Evolutionary conservation across 1,139 yeast genomes (phyloP), one percentile per base, ranked within the genome.

Genomic region (Yamadazyma songkhlaensis): DNA sequence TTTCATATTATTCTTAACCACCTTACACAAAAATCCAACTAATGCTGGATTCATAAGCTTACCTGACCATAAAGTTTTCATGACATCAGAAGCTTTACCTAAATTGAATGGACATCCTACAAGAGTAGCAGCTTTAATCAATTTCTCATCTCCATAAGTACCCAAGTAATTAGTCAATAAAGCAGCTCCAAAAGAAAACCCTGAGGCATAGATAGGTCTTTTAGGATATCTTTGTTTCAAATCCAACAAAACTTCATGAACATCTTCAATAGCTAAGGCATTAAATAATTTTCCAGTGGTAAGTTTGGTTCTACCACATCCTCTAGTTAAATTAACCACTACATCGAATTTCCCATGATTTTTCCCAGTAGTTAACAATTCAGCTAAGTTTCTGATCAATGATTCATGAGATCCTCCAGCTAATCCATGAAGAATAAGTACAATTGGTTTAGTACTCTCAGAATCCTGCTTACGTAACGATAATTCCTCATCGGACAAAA

Each of bases 321-420:
- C 97, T 49, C 97, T 72, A 13, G 85, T 72, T 56, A 87, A 88
- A 44, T 86, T 60, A 10, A 89, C 96, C 23, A 81, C 85, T 11
- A 80, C 75, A 46, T 86, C 94, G 67, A 71, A 55, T 38, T 46
- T 52, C 15, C 42, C 53, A 7, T 53, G 45, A 28, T 54, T 55
- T 29, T 54, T 54, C 10, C 51, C 51, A 9, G 44, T 46, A 31
- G 46, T 53, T 37, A 76, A 53, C 29, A 60, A 51, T 31, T 63
- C 64, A 21, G 70, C 72, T 39, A 82, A 57, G 42, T 90, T 81
- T 43, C 96, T 77, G 40, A 89, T 84, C 51, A 89, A 80, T 2
- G 92, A 79, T 55, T 90, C 97, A 49, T 88, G 95, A 14, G 95
- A 84, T 0, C 97, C 96, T 14, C 97, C 97, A 4, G 88, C 90